Base-by-base conservation (phyloP, 225 moss, liverwort and hornwort genomes). In the Polytrichum commune region DNA sequence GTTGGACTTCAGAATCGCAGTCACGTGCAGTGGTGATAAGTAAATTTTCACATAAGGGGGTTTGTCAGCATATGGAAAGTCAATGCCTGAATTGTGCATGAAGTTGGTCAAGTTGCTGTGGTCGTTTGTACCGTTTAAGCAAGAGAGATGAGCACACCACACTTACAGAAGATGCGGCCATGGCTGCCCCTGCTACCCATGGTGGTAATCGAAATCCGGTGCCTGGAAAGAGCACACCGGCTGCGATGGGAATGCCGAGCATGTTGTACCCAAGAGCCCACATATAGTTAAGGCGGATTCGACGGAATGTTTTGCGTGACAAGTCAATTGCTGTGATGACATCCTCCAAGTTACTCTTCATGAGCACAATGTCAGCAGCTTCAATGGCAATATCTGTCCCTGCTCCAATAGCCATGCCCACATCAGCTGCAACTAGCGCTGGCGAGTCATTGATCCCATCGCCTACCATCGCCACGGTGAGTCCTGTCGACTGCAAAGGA, bases 361-460 rank as follows among this genome's bases (percentile, higher is more conserved):
- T 95, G 76, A 98, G 84, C 10, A 98, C 97, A 67, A 98, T 95
- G 54, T 98, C 97, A 5, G 97, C 97, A 8, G 97, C 90, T 79
- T 98, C 97, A 13, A 98, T 95, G 60, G 97, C 97, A 18, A 98
- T 89, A 74, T 98, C 97, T 3, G 97, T 98, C 19, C 97, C 97
- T 27, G 97, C 97, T 60, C 97, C 97, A 18, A 98, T 98, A 0
- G 97, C 97, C 95, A 98, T 92, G 54, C 97, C 97, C 72, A 98
- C 95, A 53, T 98, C 94, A 25, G 97, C 97, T 23, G 94, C 94
- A 19, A 98, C 93, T 32, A 98, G 75, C 2, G 97, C 97, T 18
- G 95, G 97, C 4, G 97, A 98, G 67, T 98, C 97, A 69, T 98
- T 98, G 81, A 98, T 93, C 3, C 97, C 97, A 69, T 98, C 97